Conservation (phyloP, 108 stramenopile genomes). For the Cyclostephanos invisitatus region DNA sequence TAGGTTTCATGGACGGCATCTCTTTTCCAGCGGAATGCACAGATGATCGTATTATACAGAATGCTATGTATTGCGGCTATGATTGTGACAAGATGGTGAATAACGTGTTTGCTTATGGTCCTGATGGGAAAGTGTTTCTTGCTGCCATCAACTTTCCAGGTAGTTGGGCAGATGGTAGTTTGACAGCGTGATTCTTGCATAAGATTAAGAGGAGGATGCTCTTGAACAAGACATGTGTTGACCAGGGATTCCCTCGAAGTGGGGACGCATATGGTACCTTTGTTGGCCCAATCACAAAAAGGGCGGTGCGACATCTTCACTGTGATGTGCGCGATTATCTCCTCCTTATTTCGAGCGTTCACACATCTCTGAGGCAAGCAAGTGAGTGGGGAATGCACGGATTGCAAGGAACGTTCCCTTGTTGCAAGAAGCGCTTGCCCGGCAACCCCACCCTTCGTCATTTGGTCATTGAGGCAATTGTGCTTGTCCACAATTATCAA, state of each 20-base stretch:
- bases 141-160: conserved; percentile 19
- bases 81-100: conserved; percentile 6
- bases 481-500: conserved; percentile 15
- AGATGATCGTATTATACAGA: background rate
- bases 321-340: conserved; percentile 6
- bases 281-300: conserved; percentile 5
- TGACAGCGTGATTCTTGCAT: too few relatives aligned
- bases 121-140: too few relatives aligned
- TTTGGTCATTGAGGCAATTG: conserved; percentile 11
- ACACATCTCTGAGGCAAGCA: conserved; percentile 9
- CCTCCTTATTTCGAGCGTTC: background rate
- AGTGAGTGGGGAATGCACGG: conserved; percentile 19
- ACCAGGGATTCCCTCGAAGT: background rate
- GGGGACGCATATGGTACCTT: background rate
- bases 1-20: conserved; percentile 6
- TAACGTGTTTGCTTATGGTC: conserved; percentile 10
- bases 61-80: conserved; percentile 6
- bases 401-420: conserved; percentile 10
- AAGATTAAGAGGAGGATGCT: background rate
- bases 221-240: background rate
- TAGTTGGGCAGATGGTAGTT: conserved; percentile 5
- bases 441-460: background rate
- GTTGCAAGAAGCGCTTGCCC: conserved; percentile 16
- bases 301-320: background rate
- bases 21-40: background rate